Evolutionary conservation across 352 stramenopile species (phyloP).

Genomic region (Blastocystis sp.): DNA sequence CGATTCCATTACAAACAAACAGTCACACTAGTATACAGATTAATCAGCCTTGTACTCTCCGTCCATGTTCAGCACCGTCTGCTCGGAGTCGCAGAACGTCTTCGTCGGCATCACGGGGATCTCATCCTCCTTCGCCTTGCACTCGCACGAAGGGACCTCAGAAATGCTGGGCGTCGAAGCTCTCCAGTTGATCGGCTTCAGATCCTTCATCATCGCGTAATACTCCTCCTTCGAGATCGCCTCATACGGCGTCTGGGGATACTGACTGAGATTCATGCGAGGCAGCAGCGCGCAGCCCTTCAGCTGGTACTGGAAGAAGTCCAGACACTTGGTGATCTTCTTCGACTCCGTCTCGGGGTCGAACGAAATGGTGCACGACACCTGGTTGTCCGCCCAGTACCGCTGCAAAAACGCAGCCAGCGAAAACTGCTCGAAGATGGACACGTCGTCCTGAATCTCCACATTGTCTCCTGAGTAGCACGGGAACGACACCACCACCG

Average conservation of each 20-base stretch:
- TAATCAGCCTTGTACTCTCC: conserved; percentile 54
- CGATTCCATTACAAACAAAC: no score
- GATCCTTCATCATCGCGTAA: conserved; percentile 53
- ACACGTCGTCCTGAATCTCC: conserved; percentile 72
- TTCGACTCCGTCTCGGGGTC: conserved; percentile 72
- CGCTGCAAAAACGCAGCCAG: conserved; percentile 79
- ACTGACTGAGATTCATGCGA: conserved; percentile 69
- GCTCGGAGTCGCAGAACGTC: conserved; percentile 39
- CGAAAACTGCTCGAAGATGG: conserved; percentile 79
- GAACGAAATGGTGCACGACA: conserved; percentile 83
- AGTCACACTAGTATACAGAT: no score
- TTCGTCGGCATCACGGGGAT: neutral
- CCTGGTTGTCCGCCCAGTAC: conserved; percentile 82
- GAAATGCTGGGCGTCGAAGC: neutral
- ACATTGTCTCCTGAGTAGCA: conserved; percentile 75
- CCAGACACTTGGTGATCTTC: conserved; percentile 71
- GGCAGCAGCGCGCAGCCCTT: conserved; percentile 80
- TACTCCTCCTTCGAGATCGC: conserved; percentile 71
- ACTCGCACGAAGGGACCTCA: neutral
- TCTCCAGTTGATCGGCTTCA: conserved; percentile 57
- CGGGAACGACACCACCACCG: conserved; percentile 77
- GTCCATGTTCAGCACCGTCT: neutral
- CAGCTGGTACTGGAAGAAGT: conserved; percentile 83
- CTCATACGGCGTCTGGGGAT: conserved; percentile 79
- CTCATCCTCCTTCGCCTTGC: neutral